A percentile compares a stretch with the other conserved stretches of the same genome.
phyloP scores from a whole-genome alignment of 805 yeast genomes.

The Ogataea thermomethanolica region DNA sequence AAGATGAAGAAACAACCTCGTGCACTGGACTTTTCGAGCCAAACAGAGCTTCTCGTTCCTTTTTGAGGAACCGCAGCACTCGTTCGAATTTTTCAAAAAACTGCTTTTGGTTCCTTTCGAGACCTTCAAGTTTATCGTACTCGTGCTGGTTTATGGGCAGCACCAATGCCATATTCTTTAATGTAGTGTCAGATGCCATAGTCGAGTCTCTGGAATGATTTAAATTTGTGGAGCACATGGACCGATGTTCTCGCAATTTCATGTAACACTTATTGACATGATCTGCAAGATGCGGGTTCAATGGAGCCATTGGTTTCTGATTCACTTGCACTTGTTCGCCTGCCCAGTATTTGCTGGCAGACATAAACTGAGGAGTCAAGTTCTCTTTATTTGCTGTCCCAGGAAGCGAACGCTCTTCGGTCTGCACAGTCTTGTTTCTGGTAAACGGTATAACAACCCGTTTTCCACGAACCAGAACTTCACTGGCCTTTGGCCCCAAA shows the following conservation, averaged over 20 bases:
- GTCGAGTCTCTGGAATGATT: slow-evolving; percentile 34
- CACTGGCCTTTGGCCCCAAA: slow-evolving; percentile 53
- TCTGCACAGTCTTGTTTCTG: slow-evolving; percentile 5
- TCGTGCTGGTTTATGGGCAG: slow-evolving; percentile 51
- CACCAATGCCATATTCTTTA: slow-evolving; percentile 52
- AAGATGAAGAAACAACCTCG: slow-evolving; percentile 20
- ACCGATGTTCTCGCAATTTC: slow-evolving; percentile 40
- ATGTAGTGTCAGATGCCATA: slow-evolving; percentile 37
- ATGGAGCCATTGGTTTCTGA: slow-evolving; percentile 3
- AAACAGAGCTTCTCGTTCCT: slow-evolving; percentile 14
- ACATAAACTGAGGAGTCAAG: slow-evolving; percentile 14
- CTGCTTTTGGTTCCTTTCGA: slow-evolving; percentile 30
- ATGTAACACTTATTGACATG: slow-evolving; percentile 31
- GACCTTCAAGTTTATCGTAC: slow-evolving; percentile 39
- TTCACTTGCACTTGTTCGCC: slow-evolving; percentile 1
- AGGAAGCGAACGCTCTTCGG: neutral
- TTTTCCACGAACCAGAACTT: slow-evolving; percentile 38
- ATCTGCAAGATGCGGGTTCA: slow-evolving; percentile 24
- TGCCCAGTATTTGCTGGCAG: slow-evolving; percentile 17
- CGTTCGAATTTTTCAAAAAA: slow-evolving; percentile 26
- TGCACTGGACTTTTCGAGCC: slow-evolving; percentile 6
- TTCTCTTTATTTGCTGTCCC: slow-evolving; percentile 21
- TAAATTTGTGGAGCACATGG: slow-evolving; percentile 39
- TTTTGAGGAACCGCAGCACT: slow-evolving; percentile 23
- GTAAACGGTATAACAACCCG: slow-evolving; percentile 53